A percentile compares a stretch with the other conserved stretches of the same genome.
These are phyloP conservation scores for Debaryomyces castellii DNA, from an alignment of 805 yeast genomes.

Conservation along the genomic window DNA sequence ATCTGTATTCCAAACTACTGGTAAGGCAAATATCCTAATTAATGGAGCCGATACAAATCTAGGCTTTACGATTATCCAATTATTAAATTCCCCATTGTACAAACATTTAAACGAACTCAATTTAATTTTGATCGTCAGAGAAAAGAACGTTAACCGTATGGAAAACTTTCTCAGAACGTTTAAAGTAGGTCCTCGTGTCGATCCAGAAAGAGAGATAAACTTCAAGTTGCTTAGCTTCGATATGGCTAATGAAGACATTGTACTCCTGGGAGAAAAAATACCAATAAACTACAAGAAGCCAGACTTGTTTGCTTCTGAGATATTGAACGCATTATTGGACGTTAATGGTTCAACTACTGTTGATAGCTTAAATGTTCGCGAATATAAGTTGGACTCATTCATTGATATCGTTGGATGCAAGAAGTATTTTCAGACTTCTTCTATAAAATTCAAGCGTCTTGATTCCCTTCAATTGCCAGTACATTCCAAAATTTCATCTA, in stretches of 20 bases:
- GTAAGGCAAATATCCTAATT: constrained; percentile 31
- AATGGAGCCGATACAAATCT: constrained; percentile 44
- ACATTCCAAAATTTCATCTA: constrained; percentile 11
- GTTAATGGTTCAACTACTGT: constrained; percentile 14
- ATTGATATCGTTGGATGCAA: constrained; percentile 42
- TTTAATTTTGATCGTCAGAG: constrained; percentile 30
- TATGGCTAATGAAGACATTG: constrained; percentile 31
- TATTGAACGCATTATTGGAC: constrained; percentile 31
- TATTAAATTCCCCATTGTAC: constrained; percentile 29
- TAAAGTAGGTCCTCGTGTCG: constrained; percentile 17
- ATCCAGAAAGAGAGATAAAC: constrained; percentile 19
- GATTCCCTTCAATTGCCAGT: constrained; percentile 32
- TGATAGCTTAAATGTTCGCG: constrained; percentile 16
- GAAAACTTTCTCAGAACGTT: constrained; percentile 16
- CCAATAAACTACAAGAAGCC: constrained; percentile 38
- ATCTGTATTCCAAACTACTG: constrained; percentile 8
- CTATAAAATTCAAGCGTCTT: constrained; percentile 25
- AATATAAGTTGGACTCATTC: constrained; percentile 33
- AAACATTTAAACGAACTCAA: constrained; percentile 21
- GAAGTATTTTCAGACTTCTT: constrained; percentile 31
- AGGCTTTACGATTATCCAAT: constrained; percentile 36
- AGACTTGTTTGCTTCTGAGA: constrained; percentile 36
- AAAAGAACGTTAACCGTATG: constrained; percentile 17
- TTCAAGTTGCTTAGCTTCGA: constrained; percentile 33
- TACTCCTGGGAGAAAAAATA: constrained; percentile 32